A percentile compares a stretch with the other conserved stretches of the same genome.
These are phyloP conservation scores for Trichoderma sp. DNA, from an alignment of 2,329 filamentous ascomycete species.

Conservation along the genomic window DNA sequence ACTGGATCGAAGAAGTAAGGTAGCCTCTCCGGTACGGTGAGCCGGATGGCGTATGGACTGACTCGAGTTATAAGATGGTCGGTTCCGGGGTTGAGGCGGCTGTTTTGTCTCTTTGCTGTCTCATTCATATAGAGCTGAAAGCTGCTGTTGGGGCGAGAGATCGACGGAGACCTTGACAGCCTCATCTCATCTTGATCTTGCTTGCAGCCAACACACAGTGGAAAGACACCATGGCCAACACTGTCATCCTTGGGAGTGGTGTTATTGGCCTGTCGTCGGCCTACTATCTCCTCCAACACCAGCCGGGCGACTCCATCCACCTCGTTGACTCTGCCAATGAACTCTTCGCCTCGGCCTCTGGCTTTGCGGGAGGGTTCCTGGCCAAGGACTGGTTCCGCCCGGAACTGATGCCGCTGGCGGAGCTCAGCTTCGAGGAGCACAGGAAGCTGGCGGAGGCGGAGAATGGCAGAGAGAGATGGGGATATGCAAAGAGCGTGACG, in stretches of 20 bases:
- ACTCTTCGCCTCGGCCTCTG: constrained; percentile 73
- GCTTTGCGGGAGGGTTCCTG: constrained; percentile 72
- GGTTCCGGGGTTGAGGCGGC: neutral
- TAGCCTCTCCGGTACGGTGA: neutral
- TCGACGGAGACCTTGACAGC: neutral
- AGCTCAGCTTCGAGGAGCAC: constrained; percentile 70
- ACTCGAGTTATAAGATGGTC: neutral
- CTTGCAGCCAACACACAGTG: neutral
- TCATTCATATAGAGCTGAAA: neutral
- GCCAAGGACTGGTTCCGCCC: constrained; percentile 71
- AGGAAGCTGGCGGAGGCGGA: constrained; percentile 61
- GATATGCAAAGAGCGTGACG: constrained; percentile 56
- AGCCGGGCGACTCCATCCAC: constrained; percentile 46
- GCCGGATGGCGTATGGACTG: neutral
- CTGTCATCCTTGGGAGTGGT: constrained; percentile 68
- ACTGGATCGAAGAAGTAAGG: neutral
- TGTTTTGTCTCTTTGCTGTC: neutral
- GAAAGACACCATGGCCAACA: constrained; percentile 45
- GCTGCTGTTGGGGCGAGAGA: neutral
- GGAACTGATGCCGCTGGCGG: constrained; percentile 58
- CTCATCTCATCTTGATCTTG: neutral
- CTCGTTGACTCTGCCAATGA: constrained; percentile 50
- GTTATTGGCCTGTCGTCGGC: constrained; percentile 71
- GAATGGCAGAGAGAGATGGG: constrained; percentile 56
- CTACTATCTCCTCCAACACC: constrained; percentile 65